Base-by-base conservation (phyloP, 805 yeast species). In the Candida germanica region DNA sequence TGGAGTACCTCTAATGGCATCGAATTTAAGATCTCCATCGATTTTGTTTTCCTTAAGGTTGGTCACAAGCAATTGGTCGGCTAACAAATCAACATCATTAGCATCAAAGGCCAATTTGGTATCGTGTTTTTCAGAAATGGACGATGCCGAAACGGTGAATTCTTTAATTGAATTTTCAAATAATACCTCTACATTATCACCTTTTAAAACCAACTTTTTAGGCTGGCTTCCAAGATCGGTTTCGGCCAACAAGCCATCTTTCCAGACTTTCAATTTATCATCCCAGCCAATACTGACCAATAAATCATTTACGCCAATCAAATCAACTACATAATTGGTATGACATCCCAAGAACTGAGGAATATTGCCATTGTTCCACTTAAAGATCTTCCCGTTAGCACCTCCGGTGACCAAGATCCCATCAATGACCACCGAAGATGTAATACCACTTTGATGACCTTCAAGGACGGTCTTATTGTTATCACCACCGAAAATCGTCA, bases 401-500 rank as follows among this genome's bases (percentile, higher is more conserved):
- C 91, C 80, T 12, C 96, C 96, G 2, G 89, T 73, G 40, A 65
- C 59, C 6, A 79, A 35, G 6, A 39, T 15, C 0, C 50, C 46
- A 5, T 53, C 58, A 23, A 81, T 53, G 5, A 31, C 38, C 4
- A 38, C 20, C 6, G 47, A 19, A 0, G 88, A 73, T 1, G 96
- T 87, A 38, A 91, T 75, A 10, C 88, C 72, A 48, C 79, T 79
- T 57, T 89, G 96, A 53, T 91, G 97, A 15, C 97, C 96, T 38
- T 64, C 58, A 11, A 87, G 61, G 1, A 71, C 59, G 18, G 51
- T 52, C 3, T 54, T 56, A 8, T 34, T 24, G 4, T 33, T 42
- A 6, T 50, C 54, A 10, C 64, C 49, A 18, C 61, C 51, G 51
- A 81, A 80, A 49, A 75, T 73, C 56, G 80, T 77, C 48, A 93